phyloP scores from a whole-genome alignment of 768 basidiomycete species.

The Leccinum subtestaceum region DNA sequence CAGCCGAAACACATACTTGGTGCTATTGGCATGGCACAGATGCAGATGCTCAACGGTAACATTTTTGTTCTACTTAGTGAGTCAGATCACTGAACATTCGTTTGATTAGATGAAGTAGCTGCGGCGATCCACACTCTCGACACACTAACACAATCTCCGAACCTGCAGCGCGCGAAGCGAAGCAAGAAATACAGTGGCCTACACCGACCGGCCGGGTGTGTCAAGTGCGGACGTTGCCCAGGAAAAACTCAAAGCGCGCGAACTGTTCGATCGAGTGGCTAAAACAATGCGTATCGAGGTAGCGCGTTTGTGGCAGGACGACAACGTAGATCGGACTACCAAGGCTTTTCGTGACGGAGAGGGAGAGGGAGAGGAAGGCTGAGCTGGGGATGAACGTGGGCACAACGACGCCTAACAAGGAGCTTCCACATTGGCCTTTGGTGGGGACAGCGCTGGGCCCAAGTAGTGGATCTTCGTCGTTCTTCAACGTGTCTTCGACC shows the following conservation, averaged over 20 bases:
- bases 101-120: constrained; percentile 64
- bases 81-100: constrained; percentile 2
- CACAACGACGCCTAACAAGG: constrained; percentile 41
- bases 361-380: constrained; percentile 42
- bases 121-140: constrained; percentile 86
- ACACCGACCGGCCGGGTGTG: constrained; percentile 50
- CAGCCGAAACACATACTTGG: constrained; percentile 75
- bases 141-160: constrained; percentile 65
- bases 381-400: not conserved
- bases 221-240: constrained; percentile 67
- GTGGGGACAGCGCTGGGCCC: constrained; percentile 52
- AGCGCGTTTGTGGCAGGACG: constrained; percentile 83
- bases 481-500: constrained; percentile 75
- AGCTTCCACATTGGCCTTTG: constrained; percentile 42
- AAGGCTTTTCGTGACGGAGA: constrained; percentile 65
- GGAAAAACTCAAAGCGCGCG: constrained; percentile 72
- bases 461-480: constrained; percentile 78
- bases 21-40: constrained; percentile 84
- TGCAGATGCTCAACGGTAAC: constrained; percentile 82
- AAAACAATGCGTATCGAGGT: constrained; percentile 86
- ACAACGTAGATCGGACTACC: constrained; percentile 69
- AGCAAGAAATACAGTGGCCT: no score
- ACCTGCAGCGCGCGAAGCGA: constrained; percentile 50
- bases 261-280: constrained; percentile 73
- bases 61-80: not conserved